phyloP scores from a whole-genome alignment of 495 filamentous ascomycete species.

The Aspergillus hancockii region DNA sequence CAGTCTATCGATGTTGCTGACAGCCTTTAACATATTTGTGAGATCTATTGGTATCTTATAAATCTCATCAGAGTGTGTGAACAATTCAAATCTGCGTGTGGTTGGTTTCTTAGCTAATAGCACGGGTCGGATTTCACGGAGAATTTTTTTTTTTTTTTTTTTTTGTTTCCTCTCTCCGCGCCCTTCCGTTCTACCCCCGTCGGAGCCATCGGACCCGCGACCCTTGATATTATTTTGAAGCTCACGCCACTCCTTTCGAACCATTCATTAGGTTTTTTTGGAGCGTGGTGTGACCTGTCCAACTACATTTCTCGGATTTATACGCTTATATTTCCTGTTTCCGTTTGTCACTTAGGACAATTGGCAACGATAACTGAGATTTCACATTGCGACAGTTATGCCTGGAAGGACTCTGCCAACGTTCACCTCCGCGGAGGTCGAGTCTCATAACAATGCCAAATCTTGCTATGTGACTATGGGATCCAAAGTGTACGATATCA shows the following conservation, averaged over 20 bases:
- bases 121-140: background rate
- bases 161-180: background rate
- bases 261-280: slow-evolving; percentile 18
- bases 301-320: slow-evolving; percentile 12
- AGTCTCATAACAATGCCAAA: slow-evolving; percentile 72
- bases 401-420: slow-evolving; percentile 70
- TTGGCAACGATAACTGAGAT: background rate
- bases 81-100: background rate
- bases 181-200: slow-evolving; percentile 8
- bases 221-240: slow-evolving; percentile 20
- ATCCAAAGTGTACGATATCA: slow-evolving; percentile 91
- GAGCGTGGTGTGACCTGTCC: slow-evolving; percentile 10
- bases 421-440: slow-evolving; percentile 75
- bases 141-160: background rate
- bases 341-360: background rate
- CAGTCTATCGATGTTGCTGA: background rate
- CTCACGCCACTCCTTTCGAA: slow-evolving; percentile 28
- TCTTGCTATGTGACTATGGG: slow-evolving; percentile 94
- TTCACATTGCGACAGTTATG: slow-evolving; percentile 31
- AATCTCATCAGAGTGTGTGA: too few species aligned
- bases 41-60: too few species aligned
- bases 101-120: background rate
- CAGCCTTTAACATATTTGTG: too few species aligned
- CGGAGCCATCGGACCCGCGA: slow-evolving; percentile 24
- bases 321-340: slow-evolving; percentile 7